These are phyloP conservation scores for Tetragonia tetragonoides DNA, from an alignment of 148 eudicot species.

Conservation along the genomic window DNA sequence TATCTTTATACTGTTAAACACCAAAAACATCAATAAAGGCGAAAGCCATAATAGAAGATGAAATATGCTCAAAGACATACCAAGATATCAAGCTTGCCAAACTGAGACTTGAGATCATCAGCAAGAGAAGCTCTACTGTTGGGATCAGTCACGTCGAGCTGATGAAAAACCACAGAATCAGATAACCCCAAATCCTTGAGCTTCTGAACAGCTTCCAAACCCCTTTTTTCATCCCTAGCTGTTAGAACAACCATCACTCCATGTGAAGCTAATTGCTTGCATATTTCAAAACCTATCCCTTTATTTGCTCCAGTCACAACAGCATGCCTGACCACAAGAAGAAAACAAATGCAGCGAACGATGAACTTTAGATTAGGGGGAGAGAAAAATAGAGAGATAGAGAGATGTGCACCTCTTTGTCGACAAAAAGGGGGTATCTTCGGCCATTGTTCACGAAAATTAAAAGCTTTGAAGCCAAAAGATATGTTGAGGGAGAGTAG, in stretches of 20 bases:
- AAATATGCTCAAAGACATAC: conserved; percentile 3
- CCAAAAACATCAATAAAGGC: too few species aligned
- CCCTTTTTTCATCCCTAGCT: conserved; percentile 45
- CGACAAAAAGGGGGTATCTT: neutral
- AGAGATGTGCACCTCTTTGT: neutral
- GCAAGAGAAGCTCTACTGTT: conserved; percentile 32
- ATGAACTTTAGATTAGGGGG: too few species aligned
- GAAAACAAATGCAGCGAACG: too few species aligned
- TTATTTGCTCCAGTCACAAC: conserved; percentile 51
- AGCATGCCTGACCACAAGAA: conserved; percentile 27
- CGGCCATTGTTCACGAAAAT: neutral
- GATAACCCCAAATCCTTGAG: conserved; percentile 5
- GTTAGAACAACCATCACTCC: conserved; percentile 42
- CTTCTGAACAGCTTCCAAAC: conserved; percentile 38
- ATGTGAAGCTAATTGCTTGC: conserved; percentile 43
- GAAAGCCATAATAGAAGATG: too few species aligned
- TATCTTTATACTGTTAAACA: too few species aligned
- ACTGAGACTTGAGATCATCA: conserved; percentile 30
- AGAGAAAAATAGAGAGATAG: too few species aligned
- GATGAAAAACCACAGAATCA: conserved; percentile 37
- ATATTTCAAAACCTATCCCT: conserved; percentile 48
- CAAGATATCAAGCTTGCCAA: conserved; percentile 53
- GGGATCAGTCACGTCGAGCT: conserved; percentile 17
- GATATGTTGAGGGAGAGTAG: too few species aligned
- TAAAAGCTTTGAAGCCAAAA: too few species aligned